These are phyloP conservation scores for Candida ortonii DNA, from an alignment of 805 yeast genomes.

Conservation along the genomic window DNA sequence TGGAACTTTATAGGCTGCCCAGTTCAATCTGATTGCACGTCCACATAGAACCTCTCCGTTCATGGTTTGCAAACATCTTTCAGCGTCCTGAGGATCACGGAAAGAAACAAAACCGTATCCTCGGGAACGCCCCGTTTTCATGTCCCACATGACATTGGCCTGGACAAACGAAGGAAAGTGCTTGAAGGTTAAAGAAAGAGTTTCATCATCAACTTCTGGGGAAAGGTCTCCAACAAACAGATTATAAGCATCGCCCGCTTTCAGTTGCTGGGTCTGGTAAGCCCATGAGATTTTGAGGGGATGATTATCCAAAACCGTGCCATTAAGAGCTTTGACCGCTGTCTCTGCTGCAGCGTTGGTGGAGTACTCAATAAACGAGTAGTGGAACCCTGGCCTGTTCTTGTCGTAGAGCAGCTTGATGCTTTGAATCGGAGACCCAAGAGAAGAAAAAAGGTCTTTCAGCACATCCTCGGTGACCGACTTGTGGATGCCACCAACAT, in stretches of 20 bases:
- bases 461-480: constrained; percentile 62
- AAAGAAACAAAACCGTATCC: constrained; percentile 92
- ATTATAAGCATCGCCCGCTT: constrained; percentile 55
- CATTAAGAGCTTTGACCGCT: constrained; percentile 62
- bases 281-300: constrained; percentile 78
- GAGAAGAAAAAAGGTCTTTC: constrained; percentile 53
- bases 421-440: constrained; percentile 56
- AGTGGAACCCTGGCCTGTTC: constrained; percentile 68
- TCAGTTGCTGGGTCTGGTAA: constrained; percentile 71
- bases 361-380: constrained; percentile 79
- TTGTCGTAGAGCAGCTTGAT: constrained; percentile 76
- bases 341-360: constrained; percentile 54
- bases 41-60: constrained; percentile 72
- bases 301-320: constrained; percentile 47
- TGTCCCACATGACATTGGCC: constrained; percentile 97
- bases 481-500: constrained; percentile 73
- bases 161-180: constrained; percentile 61
- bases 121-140: constrained; percentile 88
- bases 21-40: constrained; percentile 76
- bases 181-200: constrained; percentile 54
- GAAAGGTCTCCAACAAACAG: constrained; percentile 85
- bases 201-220: constrained; percentile 77
- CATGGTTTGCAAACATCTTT: constrained; percentile 66
- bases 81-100: constrained; percentile 63
- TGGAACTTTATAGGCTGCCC: constrained; percentile 76